These are phyloP conservation scores for Rehmannia glutinosa DNA, from an alignment of 257 asterid genomes.

Conservation along the genomic window DNA sequence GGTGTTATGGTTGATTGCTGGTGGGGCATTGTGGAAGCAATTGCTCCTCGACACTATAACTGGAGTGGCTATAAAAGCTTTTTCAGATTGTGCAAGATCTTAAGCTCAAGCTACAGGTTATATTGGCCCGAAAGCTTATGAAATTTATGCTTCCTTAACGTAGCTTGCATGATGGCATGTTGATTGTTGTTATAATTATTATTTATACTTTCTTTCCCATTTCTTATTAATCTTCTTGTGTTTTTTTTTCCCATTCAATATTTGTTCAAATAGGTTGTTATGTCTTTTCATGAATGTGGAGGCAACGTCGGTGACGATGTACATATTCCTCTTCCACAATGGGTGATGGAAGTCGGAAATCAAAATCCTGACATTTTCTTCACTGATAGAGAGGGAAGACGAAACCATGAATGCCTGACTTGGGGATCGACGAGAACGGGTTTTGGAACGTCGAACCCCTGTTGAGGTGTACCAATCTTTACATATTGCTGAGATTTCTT, in stretches of 20 bases:
- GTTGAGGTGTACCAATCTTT: conserved; percentile 45
- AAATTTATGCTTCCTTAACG: not conserved
- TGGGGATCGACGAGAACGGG: conserved; percentile 85
- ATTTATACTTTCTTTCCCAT: not conserved
- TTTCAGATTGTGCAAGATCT: conserved; percentile 52
- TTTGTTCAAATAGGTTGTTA: conserved; percentile 47
- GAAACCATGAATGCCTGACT: conserved; percentile 67
- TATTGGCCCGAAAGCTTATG: conserved; percentile 13
- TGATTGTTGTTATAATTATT: not conserved
- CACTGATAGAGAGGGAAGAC: conserved; percentile 55
- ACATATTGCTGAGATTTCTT: not conserved
- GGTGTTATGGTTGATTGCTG: conserved; percentile 86
- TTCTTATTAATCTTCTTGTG: not conserved
- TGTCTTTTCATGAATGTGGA: conserved; percentile 90
- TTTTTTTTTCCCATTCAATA: not conserved
- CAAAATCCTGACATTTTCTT: conserved; percentile 67
- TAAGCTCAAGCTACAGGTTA: conserved; percentile 59
- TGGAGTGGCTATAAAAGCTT: conserved; percentile 66
- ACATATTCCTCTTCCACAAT: conserved; percentile 74
- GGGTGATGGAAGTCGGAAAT: conserved; percentile 54
- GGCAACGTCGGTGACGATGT: conserved; percentile 79
- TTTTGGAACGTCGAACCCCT: conserved; percentile 63
- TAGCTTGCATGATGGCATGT: conserved; percentile 4
- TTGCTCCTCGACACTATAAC: conserved; percentile 54
- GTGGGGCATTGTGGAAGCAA: conserved; percentile 87